Evolutionary conservation across 2,329 filamentous ascomycete species (phyloP), one percentile per base, ranked within the genome.

Genomic region (Colletotrichum tofieldiae): DNA sequence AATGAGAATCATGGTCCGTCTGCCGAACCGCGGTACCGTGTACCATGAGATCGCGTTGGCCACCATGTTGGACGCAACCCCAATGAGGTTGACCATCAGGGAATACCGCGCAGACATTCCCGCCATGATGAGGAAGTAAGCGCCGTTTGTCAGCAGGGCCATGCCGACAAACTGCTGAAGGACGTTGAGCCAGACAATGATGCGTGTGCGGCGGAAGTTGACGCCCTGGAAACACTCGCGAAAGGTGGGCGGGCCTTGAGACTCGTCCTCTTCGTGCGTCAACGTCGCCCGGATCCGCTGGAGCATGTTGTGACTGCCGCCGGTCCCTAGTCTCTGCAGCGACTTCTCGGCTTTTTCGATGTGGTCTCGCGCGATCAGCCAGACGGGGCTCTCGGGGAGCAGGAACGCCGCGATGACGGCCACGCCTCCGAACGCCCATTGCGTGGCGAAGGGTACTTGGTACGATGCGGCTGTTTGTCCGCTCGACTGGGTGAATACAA

Each of bases 21-120:
- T 54, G 29, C 65, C 65, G 12, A 63, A 68, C 14, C 65, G 23
- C 2, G 65, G 65, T 9, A 68, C 58, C 26, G 65, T 68, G 18
- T 68, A 68, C 65, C 58, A 68, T 7, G 65, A 68, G 49, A 43
- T 68, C 26, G 43, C 41, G 16, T 68, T 68, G 0, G 47, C 65
- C 1, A 62, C 49, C 58, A 68, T 68, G 0, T 54, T 61, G 14
- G 65, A 61, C 12, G 59, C 56, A 14, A 68, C 59, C 8, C 58
- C 65, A 11, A 68, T 68, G 18, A 62, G 41, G n/a, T 70, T 70
- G 16, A 70, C 61, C 60, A 58, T 70, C 16, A 65, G 45, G 6
- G 61, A 64, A 23, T 65, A 64, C 39, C 32, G 29, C 18, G 61
- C 43, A 37, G 60, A 58, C 60, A 70, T 64, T 23, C 67, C 67